These are phyloP conservation scores for Rhodotorula mucilaginosa DNA, from an alignment of 1,284 basidiomycete genomes.

Conservation along the genomic window DNA sequence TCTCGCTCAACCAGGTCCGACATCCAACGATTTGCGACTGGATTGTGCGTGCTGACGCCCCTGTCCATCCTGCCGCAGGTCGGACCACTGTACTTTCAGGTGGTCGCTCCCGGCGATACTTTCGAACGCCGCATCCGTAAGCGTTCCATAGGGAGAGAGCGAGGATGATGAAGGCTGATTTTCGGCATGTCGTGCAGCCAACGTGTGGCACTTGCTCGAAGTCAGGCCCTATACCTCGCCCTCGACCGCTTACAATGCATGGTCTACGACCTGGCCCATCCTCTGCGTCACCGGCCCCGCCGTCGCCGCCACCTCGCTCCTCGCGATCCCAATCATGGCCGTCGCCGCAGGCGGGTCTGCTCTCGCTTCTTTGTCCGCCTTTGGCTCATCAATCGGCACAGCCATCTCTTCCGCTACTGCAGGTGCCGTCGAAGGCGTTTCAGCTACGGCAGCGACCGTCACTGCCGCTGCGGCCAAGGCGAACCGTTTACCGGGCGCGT, in stretches of 20 bases:
- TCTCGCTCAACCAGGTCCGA: conserved; percentile 31
- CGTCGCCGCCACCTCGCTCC: conserved; percentile 30
- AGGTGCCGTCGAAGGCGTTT: not conserved
- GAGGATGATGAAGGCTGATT: not conserved
- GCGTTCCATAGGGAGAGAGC: not conserved
- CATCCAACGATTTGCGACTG: too few relatives aligned
- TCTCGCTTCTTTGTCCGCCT: conserved; percentile 27
- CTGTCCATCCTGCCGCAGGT: conserved; percentile 8
- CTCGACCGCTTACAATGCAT: conserved; percentile 25
- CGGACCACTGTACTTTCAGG: conserved; percentile 33
- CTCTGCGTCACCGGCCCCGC: conserved; percentile 33
- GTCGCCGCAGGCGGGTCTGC: conserved; percentile 33
- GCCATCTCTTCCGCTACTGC: conserved; percentile 18
- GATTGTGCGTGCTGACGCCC: too few relatives aligned
- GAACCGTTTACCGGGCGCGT: conserved; percentile 25
- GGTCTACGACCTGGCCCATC: conserved; percentile 36
- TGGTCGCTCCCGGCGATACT: conserved; percentile 27
- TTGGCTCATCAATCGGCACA: conserved; percentile 15
- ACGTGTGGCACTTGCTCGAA: conserved; percentile 33
- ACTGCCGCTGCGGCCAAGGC: conserved; percentile 28
- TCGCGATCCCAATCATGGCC: conserved; percentile 37
- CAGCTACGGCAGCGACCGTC: conserved; percentile 5
- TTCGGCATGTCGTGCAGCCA: conserved; percentile 3
- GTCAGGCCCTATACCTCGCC: conserved; percentile 32
- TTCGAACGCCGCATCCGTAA: conserved; percentile 37